phyloP scores from a whole-genome alignment of 2,329 filamentous ascomycete genomes.

The Tricladium varicosporioides region DNA sequence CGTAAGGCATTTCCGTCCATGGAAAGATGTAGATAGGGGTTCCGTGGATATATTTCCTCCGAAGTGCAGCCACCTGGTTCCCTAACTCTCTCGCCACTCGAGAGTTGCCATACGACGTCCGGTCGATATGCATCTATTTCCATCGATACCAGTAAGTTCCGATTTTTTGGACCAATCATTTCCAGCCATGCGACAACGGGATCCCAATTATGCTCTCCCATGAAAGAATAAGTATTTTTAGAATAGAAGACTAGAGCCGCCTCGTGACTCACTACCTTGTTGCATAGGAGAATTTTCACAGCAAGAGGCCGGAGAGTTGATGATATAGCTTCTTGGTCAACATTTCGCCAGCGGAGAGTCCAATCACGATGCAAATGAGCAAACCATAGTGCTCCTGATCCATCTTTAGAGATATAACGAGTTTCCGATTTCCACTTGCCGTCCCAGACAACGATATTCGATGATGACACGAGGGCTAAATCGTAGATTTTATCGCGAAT shows the following conservation, averaged over 20 bases:
- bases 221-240: slow-evolving; percentile 8
- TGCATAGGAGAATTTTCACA: slow-evolving; percentile 4
- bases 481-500: slow-evolving; percentile 11
- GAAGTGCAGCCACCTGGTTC: not conserved
- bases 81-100: slow-evolving; percentile 3
- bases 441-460: slow-evolving; percentile 8
- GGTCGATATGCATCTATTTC: slow-evolving; percentile 3
- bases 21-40: slow-evolving; percentile 3
- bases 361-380: too few relatives aligned
- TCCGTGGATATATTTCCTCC: slow-evolving; percentile 5
- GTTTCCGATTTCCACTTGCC: not conserved
- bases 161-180: slow-evolving; percentile 4
- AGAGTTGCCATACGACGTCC: slow-evolving; percentile 1
- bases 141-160: slow-evolving; percentile 1
- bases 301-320: not conserved
- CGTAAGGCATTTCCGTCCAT: slow-evolving; percentile 2
- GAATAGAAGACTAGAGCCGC: slow-evolving; percentile 7
- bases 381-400: too few relatives aligned
- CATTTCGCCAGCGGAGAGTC: not conserved
- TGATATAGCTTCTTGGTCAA: slow-evolving; percentile 9
- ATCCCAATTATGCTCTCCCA: slow-evolving; percentile 6
- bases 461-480: slow-evolving; percentile 2
- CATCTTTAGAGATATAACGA: not conserved
- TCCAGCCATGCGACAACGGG: slow-evolving; percentile 6
- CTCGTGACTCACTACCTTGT: slow-evolving; percentile 5